phyloP scores from a whole-genome alignment of 83 land plant species.

The Larix sibirica region DNA sequence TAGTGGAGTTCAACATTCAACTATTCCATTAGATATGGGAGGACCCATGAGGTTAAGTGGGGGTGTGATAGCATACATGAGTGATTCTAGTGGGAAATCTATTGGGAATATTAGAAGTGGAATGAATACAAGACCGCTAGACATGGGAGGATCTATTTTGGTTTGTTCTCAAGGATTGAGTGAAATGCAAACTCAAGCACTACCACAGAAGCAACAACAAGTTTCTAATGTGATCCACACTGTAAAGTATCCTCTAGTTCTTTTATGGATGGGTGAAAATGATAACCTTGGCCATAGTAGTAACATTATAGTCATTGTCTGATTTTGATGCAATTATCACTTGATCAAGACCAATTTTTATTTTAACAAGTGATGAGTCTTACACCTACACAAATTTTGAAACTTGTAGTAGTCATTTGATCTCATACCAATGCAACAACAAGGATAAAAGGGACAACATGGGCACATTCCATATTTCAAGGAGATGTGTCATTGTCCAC shows the following conservation, averaged over 20 bases:
- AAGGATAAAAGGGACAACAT: too few species aligned
- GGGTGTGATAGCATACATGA: slow-evolving; percentile 7
- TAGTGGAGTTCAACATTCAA: not conserved
- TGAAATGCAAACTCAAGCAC: slow-evolving; percentile 13
- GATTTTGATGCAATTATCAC: slow-evolving; percentile 48
- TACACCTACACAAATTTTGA: slow-evolving; percentile 65
- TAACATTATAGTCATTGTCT: slow-evolving; percentile 7
- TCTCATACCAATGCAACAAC: too few species aligned
- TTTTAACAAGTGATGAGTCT: slow-evolving; percentile 93
- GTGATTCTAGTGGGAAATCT: not conserved
- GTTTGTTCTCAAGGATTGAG: not conserved
- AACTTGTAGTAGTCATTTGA: too few species aligned
- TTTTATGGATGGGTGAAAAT: not conserved
- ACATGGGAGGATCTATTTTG: not conserved
- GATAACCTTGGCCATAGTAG: not conserved
- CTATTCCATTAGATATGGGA: slow-evolving; percentile 7
- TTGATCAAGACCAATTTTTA: slow-evolving; percentile 80
- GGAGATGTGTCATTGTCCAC: too few species aligned
- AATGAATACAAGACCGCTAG: not conserved
- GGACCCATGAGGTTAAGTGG: slow-evolving; percentile 3
- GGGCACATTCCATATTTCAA: too few species aligned
- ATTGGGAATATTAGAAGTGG: not conserved
- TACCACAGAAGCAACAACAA: slow-evolving; percentile 16
- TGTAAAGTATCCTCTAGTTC: not conserved
- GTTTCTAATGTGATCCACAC: not conserved